A percentile compares a stretch with the other conserved stretches of the same genome.
phyloP scores from a whole-genome alignment of 257 asterid genomes.

The Nicotiana sylvestris region DNA sequence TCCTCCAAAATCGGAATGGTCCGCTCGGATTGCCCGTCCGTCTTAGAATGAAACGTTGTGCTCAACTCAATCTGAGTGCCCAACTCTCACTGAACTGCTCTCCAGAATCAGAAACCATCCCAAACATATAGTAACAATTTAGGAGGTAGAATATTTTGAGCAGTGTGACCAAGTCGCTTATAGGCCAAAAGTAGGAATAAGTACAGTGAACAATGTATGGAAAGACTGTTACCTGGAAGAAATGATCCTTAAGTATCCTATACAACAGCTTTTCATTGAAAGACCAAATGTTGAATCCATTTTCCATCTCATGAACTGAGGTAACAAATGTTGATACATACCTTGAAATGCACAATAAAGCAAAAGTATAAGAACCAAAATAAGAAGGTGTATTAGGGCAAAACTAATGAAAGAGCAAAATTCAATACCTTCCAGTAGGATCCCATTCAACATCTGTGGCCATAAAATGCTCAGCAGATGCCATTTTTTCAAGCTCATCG shows the following conservation, averaged over 20 bases:
- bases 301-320: slow-evolving; percentile 98
- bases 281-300: slow-evolving; percentile 90
- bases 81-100: too few relatives aligned
- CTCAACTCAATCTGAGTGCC: too few relatives aligned
- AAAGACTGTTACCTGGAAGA: slow-evolving; percentile 67
- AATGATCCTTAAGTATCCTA: slow-evolving; percentile 79
- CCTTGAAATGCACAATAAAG: slow-evolving; percentile 27
- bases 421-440: slow-evolving; percentile 88
- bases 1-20: too few relatives aligned
- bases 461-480: slow-evolving; percentile 83
- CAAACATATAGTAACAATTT: background rate
- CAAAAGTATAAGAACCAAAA: background rate
- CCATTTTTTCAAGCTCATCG: slow-evolving; percentile 98
- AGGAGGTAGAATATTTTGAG: background rate
- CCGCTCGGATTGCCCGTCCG: too few relatives aligned
- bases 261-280: slow-evolving; percentile 79
- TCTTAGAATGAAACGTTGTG: too few relatives aligned
- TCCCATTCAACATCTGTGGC: slow-evolving; percentile 99
- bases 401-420: background rate
- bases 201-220: background rate
- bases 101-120: background rate
- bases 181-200: background rate
- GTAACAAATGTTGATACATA: slow-evolving; percentile 91
- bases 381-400: background rate
- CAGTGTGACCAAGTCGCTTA: background rate